Evolutionary conservation across 108 stramenopile species (phyloP), one percentile per base, ranked within the genome.

Genomic region (Skeletonema costatum): DNA sequence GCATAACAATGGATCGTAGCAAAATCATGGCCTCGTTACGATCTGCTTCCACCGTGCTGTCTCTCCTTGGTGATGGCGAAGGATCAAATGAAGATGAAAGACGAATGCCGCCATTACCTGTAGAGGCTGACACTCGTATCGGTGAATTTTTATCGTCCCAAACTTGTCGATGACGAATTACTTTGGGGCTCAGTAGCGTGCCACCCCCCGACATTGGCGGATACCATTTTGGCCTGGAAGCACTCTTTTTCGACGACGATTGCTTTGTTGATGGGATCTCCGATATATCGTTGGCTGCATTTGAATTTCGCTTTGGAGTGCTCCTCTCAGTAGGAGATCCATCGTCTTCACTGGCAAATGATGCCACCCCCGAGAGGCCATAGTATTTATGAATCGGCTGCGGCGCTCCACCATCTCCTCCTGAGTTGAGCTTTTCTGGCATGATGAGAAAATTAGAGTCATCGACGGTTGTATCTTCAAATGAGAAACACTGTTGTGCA

Each of bases 401-500:
- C 11, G 32, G 39, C 25, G 44, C 25, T 16, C 51, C 67, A 29
- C 64, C 39, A 50, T 67, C 11, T 31, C 17, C 65, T 25, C 48
- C 33, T 33, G 42, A 21, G 32, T 33, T 35, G 10, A 53, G 17
- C 31, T 66, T 56, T 3, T 75, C 53, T 2, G 74, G 74, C 36
- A 68, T 35, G 14, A 65, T 48, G 5, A 72, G 35, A 32, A 79
- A 61, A 60, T 41, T 44, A 17, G 74, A 58, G 30, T 82, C 81
- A 32, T 82, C 81, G 41, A 71, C 19, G 0, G 81, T 82, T 1
- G 81, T 82, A 68, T 82, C 81, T 29, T 82, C 75, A 41, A 82
- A 82, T 6, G 81, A 82, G 17, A 82, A 82, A 44, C 81, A 82
- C 32, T 82, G 74, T 4, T 71, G 72, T 4, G 81, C 81, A 39